Evolutionary conservation across 805 yeast genomes (phyloP), one percentile per base, ranked within the genome.

Genomic region (Nakazawaea wickerhamii): DNA sequence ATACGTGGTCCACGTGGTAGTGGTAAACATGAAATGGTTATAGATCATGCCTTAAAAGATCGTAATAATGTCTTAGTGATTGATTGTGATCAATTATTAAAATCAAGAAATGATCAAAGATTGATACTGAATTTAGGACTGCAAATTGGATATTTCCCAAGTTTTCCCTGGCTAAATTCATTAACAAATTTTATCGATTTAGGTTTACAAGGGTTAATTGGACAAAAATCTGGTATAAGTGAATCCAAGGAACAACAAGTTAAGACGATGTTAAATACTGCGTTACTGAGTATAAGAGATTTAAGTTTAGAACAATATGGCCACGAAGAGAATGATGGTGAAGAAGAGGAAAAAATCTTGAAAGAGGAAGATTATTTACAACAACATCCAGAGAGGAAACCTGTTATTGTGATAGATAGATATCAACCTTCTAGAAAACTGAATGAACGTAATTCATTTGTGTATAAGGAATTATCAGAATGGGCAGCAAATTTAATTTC

Each of bases 1-100:
- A 80, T 93, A 3, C 77, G 81, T 48, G 99, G 99, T 10, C 98
- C 99, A 4, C 74, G 87, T 50, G 99, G 99, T 4, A 80, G 95
- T n/a, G 99, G 98, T 18, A 91, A 93, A 54, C 75, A 80, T 46
- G 91, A 81, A 46, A 64, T 88, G 46, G 89, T 91, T 4, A 63
- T 82, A 55, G 79, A 79, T 34, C 78, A 81, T 53, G 80, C 84
- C 1, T 66, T 87, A 35, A 64, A 69, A 37, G 77, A 70, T 22
- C 75, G 89, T 40, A 68, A 70, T 1, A 81, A 82, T 47, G 73
- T 82, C 3, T 67, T 89, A 30, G 71, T 77, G 45, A 60, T 93
- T 35, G 95, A 91, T 60, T 91, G 97, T 67, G 95, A 84, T 43
- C 67, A 68, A 30, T 63, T 93, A 42, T 71, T 76, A 17, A 86